A percentile compares a stretch with the other conserved stretches of the same genome.
phyloP scores from a whole-genome alignment of 1,284 basidiomycete species.

The Rhizoctonia solani region DNA sequence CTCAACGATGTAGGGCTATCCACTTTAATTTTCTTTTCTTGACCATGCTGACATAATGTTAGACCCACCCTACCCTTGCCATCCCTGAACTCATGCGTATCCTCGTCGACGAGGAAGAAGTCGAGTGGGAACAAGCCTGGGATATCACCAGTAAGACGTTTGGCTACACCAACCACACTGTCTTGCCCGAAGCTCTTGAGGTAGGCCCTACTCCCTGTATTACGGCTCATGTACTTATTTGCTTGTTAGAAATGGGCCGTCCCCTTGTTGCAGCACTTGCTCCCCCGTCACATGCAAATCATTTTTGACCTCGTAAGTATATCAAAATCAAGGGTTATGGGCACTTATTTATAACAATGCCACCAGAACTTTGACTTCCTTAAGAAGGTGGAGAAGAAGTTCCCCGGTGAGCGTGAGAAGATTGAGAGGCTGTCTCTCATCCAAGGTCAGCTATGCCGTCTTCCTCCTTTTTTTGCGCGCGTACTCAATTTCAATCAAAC shows the following conservation, averaged over 20 bases:
- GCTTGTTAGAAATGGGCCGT: constrained; percentile 80
- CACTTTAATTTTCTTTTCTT: neutral
- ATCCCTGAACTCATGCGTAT: constrained; percentile 95
- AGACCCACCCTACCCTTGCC: constrained; percentile 92
- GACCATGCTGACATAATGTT: constrained; percentile 14
- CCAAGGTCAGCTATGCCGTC: constrained; percentile 65
- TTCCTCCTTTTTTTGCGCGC: neutral
- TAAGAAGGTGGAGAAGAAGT: constrained; percentile 74
- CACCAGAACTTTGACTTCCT: constrained; percentile 3
- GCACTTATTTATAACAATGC: constrained; percentile 33
- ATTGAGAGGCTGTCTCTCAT: constrained; percentile 87
- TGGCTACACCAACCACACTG: constrained; percentile 93
- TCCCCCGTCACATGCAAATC: constrained; percentile 87
- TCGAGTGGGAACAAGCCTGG: constrained; percentile 85
- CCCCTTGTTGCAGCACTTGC: constrained; percentile 74
- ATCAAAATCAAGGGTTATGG: neutral
- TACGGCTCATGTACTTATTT: neutral
- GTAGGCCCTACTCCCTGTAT: neutral
- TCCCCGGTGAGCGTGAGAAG: constrained; percentile 80
- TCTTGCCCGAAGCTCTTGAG: constrained; percentile 47
- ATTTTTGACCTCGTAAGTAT: constrained; percentile 81
- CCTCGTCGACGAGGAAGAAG: constrained; percentile 82
- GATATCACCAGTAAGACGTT: constrained; percentile 83
- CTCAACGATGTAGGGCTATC: constrained; percentile 70
- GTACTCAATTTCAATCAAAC: constrained; percentile 23